Percentiles rank a stretch among this genome's conserved stretches.
Conservation (phyloP, 2,329 filamentous ascomycete species). For the Aureobasidium melanogenum region DNA sequence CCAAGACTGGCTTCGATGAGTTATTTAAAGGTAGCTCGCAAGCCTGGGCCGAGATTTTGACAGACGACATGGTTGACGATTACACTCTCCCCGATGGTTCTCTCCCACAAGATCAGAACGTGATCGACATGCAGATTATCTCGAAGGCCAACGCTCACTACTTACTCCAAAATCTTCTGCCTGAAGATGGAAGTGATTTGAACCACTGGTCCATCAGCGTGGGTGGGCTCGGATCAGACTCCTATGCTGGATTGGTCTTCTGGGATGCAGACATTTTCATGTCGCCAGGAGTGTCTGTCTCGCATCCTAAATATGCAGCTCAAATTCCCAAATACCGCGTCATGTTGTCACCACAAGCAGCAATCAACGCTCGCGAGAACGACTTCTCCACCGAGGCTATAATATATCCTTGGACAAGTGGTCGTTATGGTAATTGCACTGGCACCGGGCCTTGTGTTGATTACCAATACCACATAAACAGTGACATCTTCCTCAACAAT, state of each 20-base stretch:
- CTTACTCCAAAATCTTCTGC: conserved; percentile 48
- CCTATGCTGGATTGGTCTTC: conserved; percentile 58
- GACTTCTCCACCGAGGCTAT: conserved; percentile 50
- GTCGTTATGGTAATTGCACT: conserved; percentile 60
- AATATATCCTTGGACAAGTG: conserved; percentile 60
- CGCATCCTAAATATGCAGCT: conserved; percentile 53
- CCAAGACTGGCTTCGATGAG: conserved; percentile 45
- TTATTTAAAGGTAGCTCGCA: conserved; percentile 48
- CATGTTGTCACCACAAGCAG: conserved; percentile 50
- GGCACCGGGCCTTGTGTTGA: conserved; percentile 54
- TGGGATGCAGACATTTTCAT: conserved; percentile 63
- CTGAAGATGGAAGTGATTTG: conserved; percentile 42
- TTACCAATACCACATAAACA: conserved; percentile 64
- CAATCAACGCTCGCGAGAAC: conserved; percentile 48
- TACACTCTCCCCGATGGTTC: conserved; percentile 49
- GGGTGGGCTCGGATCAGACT: conserved; percentile 58
- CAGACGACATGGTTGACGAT: conserved; percentile 53
- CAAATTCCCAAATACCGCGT: conserved; percentile 58
- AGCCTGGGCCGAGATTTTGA: conserved; percentile 56
- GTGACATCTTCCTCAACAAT: conserved; percentile 56
- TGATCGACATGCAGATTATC: conserved; percentile 48
- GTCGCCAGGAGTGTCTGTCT: conserved; percentile 56
- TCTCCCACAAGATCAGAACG: conserved; percentile 47
- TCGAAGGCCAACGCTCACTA: conserved; percentile 49
- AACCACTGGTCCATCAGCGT: conserved; percentile 52